These are phyloP conservation scores for Cercospora canescens DNA, from an alignment of 2,329 filamentous ascomycete species.

Conservation along the genomic window DNA sequence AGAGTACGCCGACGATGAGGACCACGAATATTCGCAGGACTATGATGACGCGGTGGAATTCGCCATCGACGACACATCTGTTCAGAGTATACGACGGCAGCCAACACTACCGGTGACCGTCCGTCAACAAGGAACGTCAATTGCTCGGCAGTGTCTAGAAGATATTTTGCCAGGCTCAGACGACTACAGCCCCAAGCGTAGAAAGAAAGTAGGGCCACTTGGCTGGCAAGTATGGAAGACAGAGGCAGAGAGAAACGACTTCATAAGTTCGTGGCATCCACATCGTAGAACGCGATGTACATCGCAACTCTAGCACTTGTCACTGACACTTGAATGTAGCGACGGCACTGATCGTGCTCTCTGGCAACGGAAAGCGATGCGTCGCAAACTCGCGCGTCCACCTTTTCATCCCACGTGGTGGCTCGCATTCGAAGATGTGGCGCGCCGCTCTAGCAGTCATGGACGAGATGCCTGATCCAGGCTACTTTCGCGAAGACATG, in stretches of 20 bases:
- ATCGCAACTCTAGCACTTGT: not conserved
- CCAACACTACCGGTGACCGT: not conserved
- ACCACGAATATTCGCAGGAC: not conserved
- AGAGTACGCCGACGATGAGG: not conserved
- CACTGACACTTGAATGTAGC: conserved; percentile 9
- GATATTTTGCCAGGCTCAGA: conserved; percentile 12
- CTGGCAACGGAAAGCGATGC: conserved; percentile 16
- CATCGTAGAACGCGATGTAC: not conserved
- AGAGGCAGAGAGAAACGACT: conserved; percentile 16
- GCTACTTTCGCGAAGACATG: not conserved
- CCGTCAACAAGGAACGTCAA: not conserved
- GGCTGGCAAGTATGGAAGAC: conserved; percentile 17
- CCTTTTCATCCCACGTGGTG: conserved; percentile 13
- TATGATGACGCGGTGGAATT: not conserved
- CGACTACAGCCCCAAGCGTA: not conserved
- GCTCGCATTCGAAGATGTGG: not conserved
- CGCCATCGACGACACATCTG: not conserved
- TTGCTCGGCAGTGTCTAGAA: conserved; percentile 8
- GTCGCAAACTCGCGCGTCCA: conserved; percentile 9
- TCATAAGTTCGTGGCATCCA: conserved; percentile 17
- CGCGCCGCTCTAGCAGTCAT: conserved; percentile 18
- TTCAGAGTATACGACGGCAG: not conserved
- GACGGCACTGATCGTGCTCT: conserved; percentile 18
- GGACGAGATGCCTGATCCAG: not conserved
- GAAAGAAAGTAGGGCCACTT: not conserved